Base-by-base conservation (phyloP, 176 grass and related monocot species). In the Metroxylon sagu region DNA sequence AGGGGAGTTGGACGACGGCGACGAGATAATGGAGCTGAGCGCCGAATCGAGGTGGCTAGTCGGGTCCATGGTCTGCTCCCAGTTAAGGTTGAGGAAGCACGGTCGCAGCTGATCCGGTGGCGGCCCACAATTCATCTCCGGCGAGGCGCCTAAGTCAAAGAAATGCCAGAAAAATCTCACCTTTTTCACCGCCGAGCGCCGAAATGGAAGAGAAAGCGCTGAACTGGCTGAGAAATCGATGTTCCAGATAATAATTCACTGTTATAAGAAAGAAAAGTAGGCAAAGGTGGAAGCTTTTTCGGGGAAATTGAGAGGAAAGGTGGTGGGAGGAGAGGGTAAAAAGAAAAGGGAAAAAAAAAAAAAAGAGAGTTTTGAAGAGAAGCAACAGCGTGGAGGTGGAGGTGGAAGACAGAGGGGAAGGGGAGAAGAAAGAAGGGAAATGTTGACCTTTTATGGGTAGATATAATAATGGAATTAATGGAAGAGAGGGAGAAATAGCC, bases 31-130 rank as follows among this genome's bases (percentile, higher is more conserved):
- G 54, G 88, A 92, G 57, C 65, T 71, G 16, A 85, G 72, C 21
- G 56, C 65, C 59, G 82, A 78, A 71, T 83, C 73, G 35, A 84
- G 66, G 49, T 66, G 80, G 43, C 80, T 68, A 19, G 8, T 39
- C 5, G 65, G 17, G 10, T 30, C 65, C 65, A 21, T 53, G 7
- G 17, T 3, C 4, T 68, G 65, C 28, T 68, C 50, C 65, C 65
- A 68, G 52, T 68, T 68, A n/a, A 68, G 65, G 51, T 68, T 52
- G 65, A 68, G 52, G 25, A 56, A 18, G 60, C 35, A 48, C n/a
- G 30, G 18, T 35, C 31, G 27, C 27, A 54, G 27, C 14, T 54
- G 65, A 29, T 68, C 51, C 28, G 65, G 28, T 29, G 65, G 51
- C 51, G 5, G 52, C 10, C 65, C 65, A 5, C 52, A 56, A 18